Conservation (phyloP, 768 basidiomycete species). For the Lentinula lateritia region DNA sequence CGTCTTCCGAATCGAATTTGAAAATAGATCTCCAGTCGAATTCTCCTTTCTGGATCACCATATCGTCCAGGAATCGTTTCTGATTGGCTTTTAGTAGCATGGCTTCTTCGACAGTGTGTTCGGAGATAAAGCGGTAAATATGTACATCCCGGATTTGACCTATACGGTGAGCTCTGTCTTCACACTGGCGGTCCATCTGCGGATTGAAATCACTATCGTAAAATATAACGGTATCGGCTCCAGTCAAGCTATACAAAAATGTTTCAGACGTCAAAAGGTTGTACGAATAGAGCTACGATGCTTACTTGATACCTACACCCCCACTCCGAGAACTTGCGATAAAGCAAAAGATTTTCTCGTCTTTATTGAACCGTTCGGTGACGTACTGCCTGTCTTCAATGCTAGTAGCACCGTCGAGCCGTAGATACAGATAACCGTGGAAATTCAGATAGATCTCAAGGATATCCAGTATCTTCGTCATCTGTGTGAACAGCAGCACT, state of each 20-base stretch:
- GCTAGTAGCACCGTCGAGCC: constrained; percentile 93
- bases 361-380: constrained; percentile 84
- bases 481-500: constrained; percentile 93
- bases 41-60: constrained; percentile 91
- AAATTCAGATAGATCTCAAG: constrained; percentile 90
- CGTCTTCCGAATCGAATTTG: constrained; percentile 47
- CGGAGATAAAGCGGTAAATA: constrained; percentile 90
- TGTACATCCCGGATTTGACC: constrained; percentile 96
- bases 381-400: constrained; percentile 92
- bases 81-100: constrained; percentile 98
- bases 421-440: constrained; percentile 88
- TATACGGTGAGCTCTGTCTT: constrained; percentile 97
- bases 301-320: constrained; percentile 93
- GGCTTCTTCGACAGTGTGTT: constrained; percentile 91
- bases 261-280: constrained; percentile 10
- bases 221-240: constrained; percentile 94
- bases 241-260: constrained; percentile 52
- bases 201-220: constrained; percentile 98
- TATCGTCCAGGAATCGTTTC: constrained; percentile 83
- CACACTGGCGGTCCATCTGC: constrained; percentile 96
- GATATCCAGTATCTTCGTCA: constrained; percentile 92
- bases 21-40: constrained; percentile 93
- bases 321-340: constrained; percentile 79
- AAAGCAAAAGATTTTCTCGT: constrained; percentile 77
- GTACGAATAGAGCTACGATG: constrained; percentile 11